phyloP scores from a whole-genome alignment of 768 basidiomycete genomes.

The Leccinellum albellum region DNA sequence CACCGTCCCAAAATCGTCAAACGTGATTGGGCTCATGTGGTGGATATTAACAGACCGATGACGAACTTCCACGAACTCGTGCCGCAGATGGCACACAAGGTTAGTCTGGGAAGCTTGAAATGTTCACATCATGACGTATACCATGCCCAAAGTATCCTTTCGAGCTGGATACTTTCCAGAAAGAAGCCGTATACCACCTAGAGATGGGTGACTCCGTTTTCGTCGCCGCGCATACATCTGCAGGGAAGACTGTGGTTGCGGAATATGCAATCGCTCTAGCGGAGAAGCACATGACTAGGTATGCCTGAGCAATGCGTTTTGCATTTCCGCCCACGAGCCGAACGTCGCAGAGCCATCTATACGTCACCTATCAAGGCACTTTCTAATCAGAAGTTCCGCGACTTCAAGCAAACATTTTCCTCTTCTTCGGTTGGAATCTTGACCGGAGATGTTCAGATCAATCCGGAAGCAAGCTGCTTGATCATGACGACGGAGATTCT shows the following conservation, averaged over 20 bases:
- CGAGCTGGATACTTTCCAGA: constrained; percentile 97
- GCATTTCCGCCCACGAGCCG: constrained; percentile 8
- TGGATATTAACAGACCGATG: constrained; percentile 88
- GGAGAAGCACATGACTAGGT: constrained; percentile 99
- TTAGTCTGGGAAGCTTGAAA: constrained; percentile 27
- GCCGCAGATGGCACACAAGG: constrained; percentile 94
- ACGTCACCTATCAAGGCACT: constrained; percentile 98
- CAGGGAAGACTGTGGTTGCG: constrained; percentile 98
- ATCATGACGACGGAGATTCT: constrained; percentile 99
- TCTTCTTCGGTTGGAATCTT: constrained; percentile 90
- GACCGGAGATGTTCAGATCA: constrained; percentile 99
- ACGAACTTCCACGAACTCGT: constrained; percentile 88
- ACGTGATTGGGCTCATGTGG: constrained; percentile 97
- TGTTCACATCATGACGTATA: constrained; percentile 3
- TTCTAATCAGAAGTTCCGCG: constrained; percentile 98
- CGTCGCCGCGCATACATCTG: constrained; percentile 99
- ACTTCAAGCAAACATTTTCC: constrained; percentile 96
- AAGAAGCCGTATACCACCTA: constrained; percentile 96
- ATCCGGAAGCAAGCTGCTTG: constrained; percentile 93
- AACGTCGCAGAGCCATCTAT: constrained; percentile 77
- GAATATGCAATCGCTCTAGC: constrained; percentile 98
- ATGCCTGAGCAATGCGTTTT: constrained; percentile 17
- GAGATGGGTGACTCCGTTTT: constrained; percentile 98
- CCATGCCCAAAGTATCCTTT: constrained; percentile 84
- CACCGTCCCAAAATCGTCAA: constrained; percentile 57